phyloP scores from a whole-genome alignment of 768 basidiomycete genomes.

The Russula vinacea region DNA sequence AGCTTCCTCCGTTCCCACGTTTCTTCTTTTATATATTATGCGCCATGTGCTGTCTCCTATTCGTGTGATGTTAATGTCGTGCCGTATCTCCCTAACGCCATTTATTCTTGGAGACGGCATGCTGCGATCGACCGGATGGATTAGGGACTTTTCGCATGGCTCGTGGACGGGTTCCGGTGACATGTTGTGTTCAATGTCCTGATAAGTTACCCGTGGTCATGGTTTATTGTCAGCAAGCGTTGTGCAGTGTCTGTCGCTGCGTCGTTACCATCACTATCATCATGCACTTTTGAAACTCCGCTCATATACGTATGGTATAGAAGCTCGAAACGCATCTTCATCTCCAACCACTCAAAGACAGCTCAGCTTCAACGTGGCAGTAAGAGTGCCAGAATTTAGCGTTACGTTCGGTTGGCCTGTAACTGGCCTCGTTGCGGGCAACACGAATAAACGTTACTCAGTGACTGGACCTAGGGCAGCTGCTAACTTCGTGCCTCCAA shows the following conservation, averaged over 20 bases:
- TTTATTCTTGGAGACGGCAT: constrained; percentile 27
- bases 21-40: constrained; percentile 18
- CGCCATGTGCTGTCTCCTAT: constrained; percentile 4
- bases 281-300: not conserved
- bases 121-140: constrained; percentile 35
- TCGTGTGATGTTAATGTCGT: constrained; percentile 14
- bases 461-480: no score
- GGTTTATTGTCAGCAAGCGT: not conserved
- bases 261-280: not conserved
- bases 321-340: not conserved
- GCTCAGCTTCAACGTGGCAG: not conserved
- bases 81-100: constrained; percentile 8
- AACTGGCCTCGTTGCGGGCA: no score
- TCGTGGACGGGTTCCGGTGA: not conserved
- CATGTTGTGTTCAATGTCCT: not conserved
- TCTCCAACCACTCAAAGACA: not conserved
- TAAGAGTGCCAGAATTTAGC: not conserved
- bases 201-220: not conserved
- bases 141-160: not conserved
- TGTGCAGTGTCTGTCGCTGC: not conserved
- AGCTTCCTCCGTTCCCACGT: not conserved
- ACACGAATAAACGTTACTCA: no score
- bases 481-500: not conserved
- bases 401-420: not conserved
- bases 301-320: no score